Conservation (phyloP, 2,329 filamentous ascomycete genomes). For the Blastomyces percursus region DNA sequence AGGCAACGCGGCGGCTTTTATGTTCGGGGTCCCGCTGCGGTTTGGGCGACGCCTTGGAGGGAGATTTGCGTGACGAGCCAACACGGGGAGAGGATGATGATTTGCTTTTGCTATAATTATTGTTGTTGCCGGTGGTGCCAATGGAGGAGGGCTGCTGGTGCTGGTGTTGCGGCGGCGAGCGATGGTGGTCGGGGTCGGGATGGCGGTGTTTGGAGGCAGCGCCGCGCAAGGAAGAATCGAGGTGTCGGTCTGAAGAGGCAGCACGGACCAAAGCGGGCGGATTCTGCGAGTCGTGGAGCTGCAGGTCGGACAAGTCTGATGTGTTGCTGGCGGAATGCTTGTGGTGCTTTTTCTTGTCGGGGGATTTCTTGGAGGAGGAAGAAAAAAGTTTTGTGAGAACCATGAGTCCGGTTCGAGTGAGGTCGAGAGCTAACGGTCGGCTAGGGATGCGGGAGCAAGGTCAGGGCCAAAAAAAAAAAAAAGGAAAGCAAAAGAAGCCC, state of each 20-base stretch:
- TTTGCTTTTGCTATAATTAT: constrained; percentile 6
- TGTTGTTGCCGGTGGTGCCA: background rate
- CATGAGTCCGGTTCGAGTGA: constrained; percentile 17
- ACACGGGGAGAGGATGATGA: constrained; percentile 9
- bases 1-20: constrained; percentile 21
- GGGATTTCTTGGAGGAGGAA: constrained; percentile 19
- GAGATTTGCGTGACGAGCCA: constrained; percentile 10
- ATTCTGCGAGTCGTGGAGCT: constrained; percentile 6
- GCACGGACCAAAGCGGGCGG: background rate
- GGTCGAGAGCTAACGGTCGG: background rate
- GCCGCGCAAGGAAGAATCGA: background rate
- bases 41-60: constrained; percentile 16
- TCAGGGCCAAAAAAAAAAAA: constrained; percentile 7
- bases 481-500: constrained; percentile 12
- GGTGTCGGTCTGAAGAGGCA: constrained; percentile 1
- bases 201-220: background rate
- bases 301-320: constrained; percentile 6
- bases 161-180: background rate
- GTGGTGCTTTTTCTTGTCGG: constrained; percentile 20
- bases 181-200: constrained; percentile 2
- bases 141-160: constrained; percentile 1
- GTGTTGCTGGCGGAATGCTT: constrained; percentile 8
- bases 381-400: constrained; percentile 32
- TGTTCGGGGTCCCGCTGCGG: constrained; percentile 13
- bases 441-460: constrained; percentile 2